These are phyloP conservation scores for Paratinospora sagittata DNA, from an alignment of 164 flowering plant genomes.

Conservation along the genomic window DNA sequence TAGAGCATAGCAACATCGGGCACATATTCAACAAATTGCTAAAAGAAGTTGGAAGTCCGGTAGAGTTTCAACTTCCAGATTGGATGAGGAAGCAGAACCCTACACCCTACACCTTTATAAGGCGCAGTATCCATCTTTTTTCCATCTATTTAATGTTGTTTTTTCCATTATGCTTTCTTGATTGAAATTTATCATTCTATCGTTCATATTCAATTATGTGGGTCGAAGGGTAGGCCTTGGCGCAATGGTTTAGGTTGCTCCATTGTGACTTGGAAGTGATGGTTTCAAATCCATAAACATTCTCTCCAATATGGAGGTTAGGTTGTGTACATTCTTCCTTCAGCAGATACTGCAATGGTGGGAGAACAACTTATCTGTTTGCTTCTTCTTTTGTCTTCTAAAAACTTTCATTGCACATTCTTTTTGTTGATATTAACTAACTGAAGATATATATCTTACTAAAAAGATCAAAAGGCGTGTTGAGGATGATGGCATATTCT, in stretches of 20 bases:
- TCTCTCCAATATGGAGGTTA: too few relatives aligned
- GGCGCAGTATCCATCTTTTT: conserved; percentile 67
- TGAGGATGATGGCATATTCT: conserved; percentile 97
- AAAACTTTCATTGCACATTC: background rate
- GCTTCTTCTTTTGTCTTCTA: background rate
- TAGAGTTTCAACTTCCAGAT: conserved; percentile 78
- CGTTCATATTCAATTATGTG: too few relatives aligned
- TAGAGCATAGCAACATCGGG: conserved; percentile 23
- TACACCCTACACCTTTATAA: conserved; percentile 47
- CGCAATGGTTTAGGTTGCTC: too few relatives aligned
- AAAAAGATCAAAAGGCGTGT: conserved; percentile 69
- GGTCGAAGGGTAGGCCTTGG: too few relatives aligned
- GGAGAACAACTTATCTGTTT: background rate
- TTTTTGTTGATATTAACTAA: conserved; percentile 37
- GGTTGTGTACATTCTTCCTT: too few relatives aligned
- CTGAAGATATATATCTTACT: conserved; percentile 69
- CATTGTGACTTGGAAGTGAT: too few relatives aligned
- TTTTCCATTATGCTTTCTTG: background rate
- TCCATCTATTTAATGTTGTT: background rate
- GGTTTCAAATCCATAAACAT: too few relatives aligned
- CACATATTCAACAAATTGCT: conserved; percentile 46
- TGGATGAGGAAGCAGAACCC: conserved; percentile 48
- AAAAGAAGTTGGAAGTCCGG: conserved; percentile 49
- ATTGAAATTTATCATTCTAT: background rate
- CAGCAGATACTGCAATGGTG: too few relatives aligned